Conservation (phyloP, 108 stramenopile genomes). For the Asterionellopsis glacialis region DNA sequence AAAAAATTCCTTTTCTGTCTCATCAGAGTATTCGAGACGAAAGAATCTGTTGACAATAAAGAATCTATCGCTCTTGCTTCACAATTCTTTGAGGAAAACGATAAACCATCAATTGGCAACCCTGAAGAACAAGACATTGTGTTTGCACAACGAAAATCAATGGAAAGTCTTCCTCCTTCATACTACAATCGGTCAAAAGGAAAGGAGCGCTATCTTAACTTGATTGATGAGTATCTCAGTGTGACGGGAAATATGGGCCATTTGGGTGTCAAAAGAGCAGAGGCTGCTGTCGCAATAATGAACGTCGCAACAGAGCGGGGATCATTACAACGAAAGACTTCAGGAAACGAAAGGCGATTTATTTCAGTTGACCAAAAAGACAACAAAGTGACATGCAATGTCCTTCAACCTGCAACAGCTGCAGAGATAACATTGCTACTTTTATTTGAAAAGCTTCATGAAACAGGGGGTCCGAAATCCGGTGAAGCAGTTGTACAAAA, state of each 20-base stretch:
- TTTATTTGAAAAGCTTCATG: constrained; percentile 43
- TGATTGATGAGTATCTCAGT: too few species aligned
- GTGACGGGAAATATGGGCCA: neutral
- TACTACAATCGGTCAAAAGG: too few species aligned
- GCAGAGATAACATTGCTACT: constrained; percentile 34
- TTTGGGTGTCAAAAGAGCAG: neutral
- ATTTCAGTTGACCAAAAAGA: constrained; percentile 2
- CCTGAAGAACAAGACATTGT: too few species aligned
- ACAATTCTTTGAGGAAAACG: too few species aligned
- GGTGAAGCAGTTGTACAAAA: neutral
- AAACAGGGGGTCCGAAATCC: constrained; percentile 17
- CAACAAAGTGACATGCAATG: constrained; percentile 1
- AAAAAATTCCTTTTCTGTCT: neutral
- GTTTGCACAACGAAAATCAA: too few species aligned
- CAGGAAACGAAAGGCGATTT: constrained; percentile 4
- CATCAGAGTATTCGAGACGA: neutral
- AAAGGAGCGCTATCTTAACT: too few species aligned
- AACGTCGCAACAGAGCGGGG: neutral
- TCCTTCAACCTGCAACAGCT: constrained; percentile 5
- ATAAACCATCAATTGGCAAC: too few species aligned
- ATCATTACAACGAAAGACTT: neutral
- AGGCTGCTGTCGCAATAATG: neutral
- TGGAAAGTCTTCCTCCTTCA: too few species aligned
- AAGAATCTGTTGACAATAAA: neutral
- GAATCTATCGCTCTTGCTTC: too few species aligned